A percentile compares a stretch with the other conserved stretches of the same genome.
These are phyloP conservation scores for Aureobasidium pullulans DNA, from an alignment of 2,329 filamentous ascomycete species.

Conservation along the genomic window DNA sequence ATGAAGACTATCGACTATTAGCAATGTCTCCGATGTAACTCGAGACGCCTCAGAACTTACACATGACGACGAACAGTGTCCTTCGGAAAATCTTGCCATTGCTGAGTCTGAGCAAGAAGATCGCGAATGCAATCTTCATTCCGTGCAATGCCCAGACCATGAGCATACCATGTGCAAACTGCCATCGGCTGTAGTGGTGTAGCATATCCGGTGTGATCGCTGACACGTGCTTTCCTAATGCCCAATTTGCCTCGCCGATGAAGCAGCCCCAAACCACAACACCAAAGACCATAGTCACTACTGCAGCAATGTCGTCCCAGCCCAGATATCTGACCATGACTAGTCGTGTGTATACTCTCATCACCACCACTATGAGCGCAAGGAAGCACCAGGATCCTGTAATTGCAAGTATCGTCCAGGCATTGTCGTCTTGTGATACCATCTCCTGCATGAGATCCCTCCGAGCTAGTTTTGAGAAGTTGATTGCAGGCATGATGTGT, in stretches of 20 bases:
- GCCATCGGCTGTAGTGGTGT: slow-evolving; percentile 32
- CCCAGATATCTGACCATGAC: slow-evolving; percentile 42
- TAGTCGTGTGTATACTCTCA: slow-evolving; percentile 31
- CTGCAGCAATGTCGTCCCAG: slow-evolving; percentile 43
- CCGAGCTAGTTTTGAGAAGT: neutral
- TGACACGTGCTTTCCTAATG: slow-evolving; percentile 40
- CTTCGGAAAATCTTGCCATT: slow-evolving; percentile 32
- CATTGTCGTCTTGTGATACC: slow-evolving; percentile 12
- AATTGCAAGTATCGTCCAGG: slow-evolving; percentile 15
- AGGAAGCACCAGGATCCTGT: slow-evolving; percentile 16
- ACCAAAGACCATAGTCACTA: slow-evolving; percentile 32
- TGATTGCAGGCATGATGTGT: neutral
- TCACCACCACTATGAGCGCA: slow-evolving; percentile 13
- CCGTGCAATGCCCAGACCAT: slow-evolving; percentile 38
- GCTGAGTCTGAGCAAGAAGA: slow-evolving; percentile 40
- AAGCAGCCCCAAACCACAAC: slow-evolving; percentile 35
- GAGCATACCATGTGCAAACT: slow-evolving; percentile 42
- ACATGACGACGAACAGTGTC: slow-evolving; percentile 37
- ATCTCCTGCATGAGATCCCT: neutral
- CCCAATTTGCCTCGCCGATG: slow-evolving; percentile 36
- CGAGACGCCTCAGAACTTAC: slow-evolving; percentile 25
- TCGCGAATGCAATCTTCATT: slow-evolving; percentile 43
- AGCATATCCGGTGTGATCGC: slow-evolving; percentile 25
- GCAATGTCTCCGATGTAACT: slow-evolving; percentile 13
- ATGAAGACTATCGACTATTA: slow-evolving; percentile 32